Conservation (phyloP, 257 asterid species). For the Pogostemon cablin region DNA sequence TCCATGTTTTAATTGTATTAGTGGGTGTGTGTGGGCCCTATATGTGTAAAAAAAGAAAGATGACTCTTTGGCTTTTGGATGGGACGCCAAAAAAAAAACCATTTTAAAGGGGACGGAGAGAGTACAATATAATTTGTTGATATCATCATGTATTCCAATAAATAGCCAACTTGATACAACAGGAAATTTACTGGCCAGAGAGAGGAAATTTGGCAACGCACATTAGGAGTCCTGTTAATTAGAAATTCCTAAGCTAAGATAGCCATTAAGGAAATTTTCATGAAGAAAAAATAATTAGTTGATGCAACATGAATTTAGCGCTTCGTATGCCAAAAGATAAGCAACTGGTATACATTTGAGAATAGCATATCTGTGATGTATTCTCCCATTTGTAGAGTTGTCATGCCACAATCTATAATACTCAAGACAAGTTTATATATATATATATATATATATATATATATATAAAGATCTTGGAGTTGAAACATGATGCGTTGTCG, state of each 20-base stretch:
- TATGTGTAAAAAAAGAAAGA: too few relatives aligned
- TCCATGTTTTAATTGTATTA: too few relatives aligned
- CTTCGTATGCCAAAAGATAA: constrained; percentile 14
- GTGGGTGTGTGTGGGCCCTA: too few relatives aligned
- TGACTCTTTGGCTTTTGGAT: too few relatives aligned
- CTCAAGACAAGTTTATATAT: too few relatives aligned
- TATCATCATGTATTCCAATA: not conserved
- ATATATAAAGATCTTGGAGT: too few relatives aligned
- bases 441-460: too few relatives aligned
- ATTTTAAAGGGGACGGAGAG: too few relatives aligned
- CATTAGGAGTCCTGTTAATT: constrained; percentile 55
- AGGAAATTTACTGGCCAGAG: constrained; percentile 48
- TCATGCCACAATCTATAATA: too few relatives aligned
- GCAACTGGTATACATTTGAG: not conserved
- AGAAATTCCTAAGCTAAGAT: constrained; percentile 82
- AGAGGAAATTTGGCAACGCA: constrained; percentile 77
- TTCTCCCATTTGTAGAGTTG: too few relatives aligned
- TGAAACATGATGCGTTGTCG: too few relatives aligned
- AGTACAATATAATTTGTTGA: constrained; percentile 5
- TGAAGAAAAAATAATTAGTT: constrained; percentile 29
- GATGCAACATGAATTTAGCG: constrained; percentile 18
- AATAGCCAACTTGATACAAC: constrained; percentile 5
- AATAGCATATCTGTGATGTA: constrained; percentile 1
- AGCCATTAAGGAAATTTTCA: constrained; percentile 49
- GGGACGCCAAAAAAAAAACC: too few relatives aligned